Evolutionary conservation across 805 yeast species (phyloP), one percentile per base, ranked within the genome.

Genomic region (Yamadazyma sp.): DNA sequence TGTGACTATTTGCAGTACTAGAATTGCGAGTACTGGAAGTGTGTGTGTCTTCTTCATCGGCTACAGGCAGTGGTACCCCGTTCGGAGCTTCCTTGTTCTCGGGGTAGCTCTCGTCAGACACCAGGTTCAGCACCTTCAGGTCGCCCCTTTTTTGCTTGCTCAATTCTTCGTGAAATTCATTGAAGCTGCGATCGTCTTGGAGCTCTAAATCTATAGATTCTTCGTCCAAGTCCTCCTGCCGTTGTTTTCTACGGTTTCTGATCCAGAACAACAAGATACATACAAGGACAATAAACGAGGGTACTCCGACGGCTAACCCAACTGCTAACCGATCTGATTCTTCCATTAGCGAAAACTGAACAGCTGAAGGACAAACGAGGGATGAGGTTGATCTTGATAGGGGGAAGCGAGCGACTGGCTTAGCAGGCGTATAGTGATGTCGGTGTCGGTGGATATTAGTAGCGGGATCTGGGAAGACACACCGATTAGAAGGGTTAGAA

Each of bases 281-380:
- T 4, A 50, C 24, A 5, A 67, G 20, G 12, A 65, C 53, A 5
- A 68, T 38, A 31, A 57, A 52, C 20, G 64, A 50, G 3, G 73
- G 73, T 14, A 67, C 48, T 5, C 73, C 73, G 14, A 68, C 64
- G 13, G 70, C 67, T 26, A 68, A 51, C 3, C 73, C 73, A 11
- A 67, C 71, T 5, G 72, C 62, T 38, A 66, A 50, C 8, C 57
- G 51, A 28, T 46, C 32, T 2, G 47, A 35, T 6, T 26, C 21
- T 23, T 27, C 37, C 44, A 40, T 39, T 13, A 5, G 28, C 28
- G 28, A 14, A 25, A 25, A n/a, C 28, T n/a, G n/a, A n/a, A n/a
- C n/a, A n/a, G n/a, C n/a, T n/a, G n/a, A n/a, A n/a, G n/a, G n/a
- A n/a, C n/a, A n/a, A n/a, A n/a, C n/a, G n/a, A n/a, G n/a, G n/a